Conservation (phyloP, 2,329 filamentous ascomycete species). For the Geosmithia morbida region DNA sequence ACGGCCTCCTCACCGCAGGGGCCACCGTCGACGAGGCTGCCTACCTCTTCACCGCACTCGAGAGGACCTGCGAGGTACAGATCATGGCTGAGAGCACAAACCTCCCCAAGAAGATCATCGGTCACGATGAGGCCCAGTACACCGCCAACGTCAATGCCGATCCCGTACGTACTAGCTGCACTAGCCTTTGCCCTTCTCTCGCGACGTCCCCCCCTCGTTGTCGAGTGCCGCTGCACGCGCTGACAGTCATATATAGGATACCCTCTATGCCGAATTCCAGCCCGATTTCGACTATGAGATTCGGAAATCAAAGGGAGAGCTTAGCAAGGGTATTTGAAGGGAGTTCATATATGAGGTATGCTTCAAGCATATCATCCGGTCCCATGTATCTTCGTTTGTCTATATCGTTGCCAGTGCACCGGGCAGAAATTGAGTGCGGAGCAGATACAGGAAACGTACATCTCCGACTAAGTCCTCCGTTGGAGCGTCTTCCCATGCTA, state of each 20-base stretch:
- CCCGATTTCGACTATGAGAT: slow-evolving; percentile 18
- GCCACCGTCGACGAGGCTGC: slow-evolving; percentile 53
- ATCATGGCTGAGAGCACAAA: slow-evolving; percentile 14
- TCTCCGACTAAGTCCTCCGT: no score
- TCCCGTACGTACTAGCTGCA: slow-evolving; percentile 7
- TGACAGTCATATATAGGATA: slow-evolving; percentile 8
- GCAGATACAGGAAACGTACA: no score
- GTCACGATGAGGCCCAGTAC: slow-evolving; percentile 22
- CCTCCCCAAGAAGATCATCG: slow-evolving; percentile 12
- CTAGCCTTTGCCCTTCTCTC: no score
- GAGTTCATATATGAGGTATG: no score
- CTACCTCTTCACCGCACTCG: slow-evolving; percentile 37
- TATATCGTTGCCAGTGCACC: no score
- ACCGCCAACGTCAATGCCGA: slow-evolving; percentile 18
- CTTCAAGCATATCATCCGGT: no score
- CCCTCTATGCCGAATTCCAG: slow-evolving; percentile 18
- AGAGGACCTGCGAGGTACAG: slow-evolving; percentile 18
- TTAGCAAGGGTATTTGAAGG: background rate
- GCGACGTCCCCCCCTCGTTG: background rate
- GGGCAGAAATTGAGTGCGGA: no score
- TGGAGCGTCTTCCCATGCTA: no score
- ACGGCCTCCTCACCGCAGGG: slow-evolving; percentile 49
- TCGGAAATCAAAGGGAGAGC: slow-evolving; percentile 13
- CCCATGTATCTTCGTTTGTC: no score
- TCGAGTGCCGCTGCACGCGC: background rate